Base-by-base conservation (phyloP, 202 grass and related monocot genomes). In the Dendrocalamus latiflorus region DNA sequence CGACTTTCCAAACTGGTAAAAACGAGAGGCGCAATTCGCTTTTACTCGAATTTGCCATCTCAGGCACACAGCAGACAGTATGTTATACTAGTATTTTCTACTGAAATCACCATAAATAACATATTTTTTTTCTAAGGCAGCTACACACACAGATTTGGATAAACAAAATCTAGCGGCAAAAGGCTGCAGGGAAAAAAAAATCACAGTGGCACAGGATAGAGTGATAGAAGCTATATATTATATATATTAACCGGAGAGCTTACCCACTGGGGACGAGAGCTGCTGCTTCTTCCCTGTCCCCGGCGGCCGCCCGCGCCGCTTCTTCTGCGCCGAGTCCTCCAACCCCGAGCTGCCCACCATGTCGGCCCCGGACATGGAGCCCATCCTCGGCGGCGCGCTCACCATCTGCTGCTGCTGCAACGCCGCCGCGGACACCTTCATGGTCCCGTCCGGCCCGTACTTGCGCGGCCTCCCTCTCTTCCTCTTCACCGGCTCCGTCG, bases 201-300 rank as follows among this genome's bases (percentile, higher is more conserved):
- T 15, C 50, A 1, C 1, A 7, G 22, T 70, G 22, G 22, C 14
- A 28, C 41, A 26, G 41, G 1, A 14, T 12, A 43, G 12, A 21
- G 11, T 33, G 8, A 14, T 9, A 21, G 20, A 17, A 17, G 26
- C 1, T 26, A 30, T 30, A 30, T 30, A 6, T 8, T 8, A 3
- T 68, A 34, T 4, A 15, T 1, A 50, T 33, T 65, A 12, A 79
- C 74, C 75, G 37, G 63, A 47, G 48, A 49, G 78, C 64, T 85
- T 83, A 91, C 89, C 89, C 74, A 67, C 44, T 12, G 88, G 65
- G 22, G 91, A 81, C 59, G 90, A 87, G 34, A 77, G 84, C 37
- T 86, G 87, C 55, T 94, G 89, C 72, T 92, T 97, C 79, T 85
- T 94, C 28, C 94, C 91, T 2, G 89, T 92, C 37, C 94, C 94